Percentiles rank a stretch among this genome's conserved stretches.
Conservation (phyloP, 2,329 filamentous ascomycete genomes). For the Tricladium varicosporioides region DNA sequence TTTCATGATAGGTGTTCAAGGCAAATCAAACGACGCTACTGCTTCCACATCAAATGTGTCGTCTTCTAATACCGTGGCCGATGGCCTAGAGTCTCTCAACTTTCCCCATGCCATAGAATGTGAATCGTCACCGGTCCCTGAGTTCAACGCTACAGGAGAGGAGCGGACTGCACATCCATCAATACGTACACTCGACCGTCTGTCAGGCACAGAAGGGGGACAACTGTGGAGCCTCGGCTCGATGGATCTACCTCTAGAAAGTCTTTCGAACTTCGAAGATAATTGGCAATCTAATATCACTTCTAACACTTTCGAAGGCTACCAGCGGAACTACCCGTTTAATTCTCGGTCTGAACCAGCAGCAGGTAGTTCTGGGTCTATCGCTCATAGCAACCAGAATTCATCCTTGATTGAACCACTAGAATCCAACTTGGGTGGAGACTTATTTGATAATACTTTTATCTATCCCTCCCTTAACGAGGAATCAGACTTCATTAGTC, state of each 20-base stretch:
- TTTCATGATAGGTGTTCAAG: not conserved
- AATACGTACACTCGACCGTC: too few relatives aligned
- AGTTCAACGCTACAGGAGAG: not conserved
- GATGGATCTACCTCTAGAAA: not conserved
- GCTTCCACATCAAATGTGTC: not conserved
- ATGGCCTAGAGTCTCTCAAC: not conserved
- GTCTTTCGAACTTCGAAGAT: too few relatives aligned
- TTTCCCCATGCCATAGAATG: not conserved
- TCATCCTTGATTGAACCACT: not conserved
- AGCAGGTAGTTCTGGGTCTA: not conserved
- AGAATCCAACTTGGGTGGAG: not conserved
- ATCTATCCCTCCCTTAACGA: too few relatives aligned
- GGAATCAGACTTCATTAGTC: too few relatives aligned
- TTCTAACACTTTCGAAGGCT: not conserved
- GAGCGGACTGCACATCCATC: not conserved
- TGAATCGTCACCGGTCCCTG: not conserved
- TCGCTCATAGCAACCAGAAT: not conserved
- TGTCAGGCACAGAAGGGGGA: not conserved
- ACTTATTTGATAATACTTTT: not conserved
- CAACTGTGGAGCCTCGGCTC: not conserved
- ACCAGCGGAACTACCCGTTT: not conserved
- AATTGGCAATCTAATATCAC: too few relatives aligned
- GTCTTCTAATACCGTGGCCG: not conserved
- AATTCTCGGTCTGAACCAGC: not conserved
- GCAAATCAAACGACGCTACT: not conserved